Evolutionary conservation across 345 rosid genomes (phyloP).

Genomic region (Balakata baccata): DNA sequence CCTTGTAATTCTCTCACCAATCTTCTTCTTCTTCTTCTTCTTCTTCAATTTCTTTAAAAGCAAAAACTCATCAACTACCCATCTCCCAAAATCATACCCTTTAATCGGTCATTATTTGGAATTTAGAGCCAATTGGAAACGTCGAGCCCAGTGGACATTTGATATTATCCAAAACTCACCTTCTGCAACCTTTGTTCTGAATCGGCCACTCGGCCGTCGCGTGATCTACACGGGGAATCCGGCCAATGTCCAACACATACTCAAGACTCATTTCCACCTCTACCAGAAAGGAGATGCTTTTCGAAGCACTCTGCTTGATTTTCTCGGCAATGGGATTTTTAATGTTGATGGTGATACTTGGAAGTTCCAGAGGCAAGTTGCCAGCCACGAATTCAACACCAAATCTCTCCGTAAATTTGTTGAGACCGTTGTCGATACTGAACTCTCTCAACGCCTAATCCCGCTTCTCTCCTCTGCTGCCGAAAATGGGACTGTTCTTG

Average conservation of each 20-base stretch:
- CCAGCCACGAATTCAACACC: conserved; percentile 74
- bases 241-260: conserved; percentile 52
- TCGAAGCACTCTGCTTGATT: conserved; percentile 36
- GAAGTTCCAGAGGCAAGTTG: conserved; percentile 69
- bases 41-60: conserved; percentile 15
- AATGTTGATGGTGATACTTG: conserved; percentile 58
- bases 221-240: conserved; percentile 57
- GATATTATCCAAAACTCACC: conserved; percentile 46
- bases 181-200: conserved; percentile 48
- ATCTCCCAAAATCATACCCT: conserved; percentile 46
- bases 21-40: conserved; percentile 28
- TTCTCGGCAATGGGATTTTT: conserved; percentile 74
- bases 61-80: not conserved
- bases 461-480: conserved; percentile 49
- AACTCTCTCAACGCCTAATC: conserved; percentile 50
- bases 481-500: conserved; percentile 26
- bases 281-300: conserved; percentile 51
- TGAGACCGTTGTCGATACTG: conserved; percentile 50
- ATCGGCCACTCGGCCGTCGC: conserved; percentile 34
- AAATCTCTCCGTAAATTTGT: conserved; percentile 63
- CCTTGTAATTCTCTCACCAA: conserved; percentile 19
- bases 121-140: conserved; percentile 33
- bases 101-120: conserved; percentile 47
- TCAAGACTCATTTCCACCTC: conserved; percentile 52
- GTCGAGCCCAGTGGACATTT: conserved; percentile 52